Evolutionary conservation across 345 rosid species (phyloP).

Genomic region (Camelina laxa): DNA sequence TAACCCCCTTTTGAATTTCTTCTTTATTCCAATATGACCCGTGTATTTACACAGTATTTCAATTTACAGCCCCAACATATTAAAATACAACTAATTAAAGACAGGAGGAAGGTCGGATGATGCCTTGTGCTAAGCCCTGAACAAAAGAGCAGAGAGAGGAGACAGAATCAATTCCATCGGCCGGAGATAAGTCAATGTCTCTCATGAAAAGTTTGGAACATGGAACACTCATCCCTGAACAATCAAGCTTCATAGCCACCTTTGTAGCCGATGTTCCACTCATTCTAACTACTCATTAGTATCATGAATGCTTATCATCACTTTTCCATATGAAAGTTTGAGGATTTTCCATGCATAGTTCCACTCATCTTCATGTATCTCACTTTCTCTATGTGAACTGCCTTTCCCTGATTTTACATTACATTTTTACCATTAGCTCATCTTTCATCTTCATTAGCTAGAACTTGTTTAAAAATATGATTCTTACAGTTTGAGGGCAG

Average conservation of each 20-base stretch:
- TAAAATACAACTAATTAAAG: neutral
- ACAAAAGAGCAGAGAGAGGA: conserved; percentile 35
- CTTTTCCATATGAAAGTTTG: too few relatives aligned
- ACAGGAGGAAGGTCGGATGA: conserved; percentile 27
- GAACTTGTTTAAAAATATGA: neutral
- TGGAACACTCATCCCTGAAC: conserved; percentile 35
- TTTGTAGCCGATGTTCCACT: conserved; percentile 43
- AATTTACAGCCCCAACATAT: neutral
- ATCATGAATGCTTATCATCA: too few relatives aligned
- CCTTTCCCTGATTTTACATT: neutral
- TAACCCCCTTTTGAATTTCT: neutral
- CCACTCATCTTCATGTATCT: conserved; percentile 38
- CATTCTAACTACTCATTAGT: too few relatives aligned
- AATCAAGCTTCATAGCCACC: conserved; percentile 35
- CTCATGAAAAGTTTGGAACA: conserved; percentile 38
- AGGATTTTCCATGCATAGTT: too few relatives aligned
- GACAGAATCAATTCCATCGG: conserved; percentile 28
- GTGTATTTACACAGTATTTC: neutral
- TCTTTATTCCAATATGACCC: neutral
- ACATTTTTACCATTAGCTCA: neutral
- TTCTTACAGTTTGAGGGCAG: conserved; percentile 19
- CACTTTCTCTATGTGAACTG: conserved; percentile 36
- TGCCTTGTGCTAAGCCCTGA: conserved; percentile 30
- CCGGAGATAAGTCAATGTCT: conserved; percentile 33
- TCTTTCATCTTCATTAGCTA: neutral